These are phyloP conservation scores for Podospora sp. DNA, from an alignment of 495 filamentous ascomycete species.

Conservation along the genomic window DNA sequence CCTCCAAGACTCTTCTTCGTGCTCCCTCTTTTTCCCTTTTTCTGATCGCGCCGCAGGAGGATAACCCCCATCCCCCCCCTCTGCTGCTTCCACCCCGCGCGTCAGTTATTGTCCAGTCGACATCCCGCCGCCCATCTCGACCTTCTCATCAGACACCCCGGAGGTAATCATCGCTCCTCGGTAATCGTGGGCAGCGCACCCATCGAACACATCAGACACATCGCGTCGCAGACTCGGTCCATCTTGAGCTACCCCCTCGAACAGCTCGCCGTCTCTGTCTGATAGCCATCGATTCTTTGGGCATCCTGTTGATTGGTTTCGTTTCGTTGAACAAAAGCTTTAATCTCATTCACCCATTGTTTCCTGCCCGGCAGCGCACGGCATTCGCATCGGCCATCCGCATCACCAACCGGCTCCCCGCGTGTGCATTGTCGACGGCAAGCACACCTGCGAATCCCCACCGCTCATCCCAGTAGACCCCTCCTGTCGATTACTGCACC, in stretches of 20 bases:
- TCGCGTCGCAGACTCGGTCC: constrained; percentile 38
- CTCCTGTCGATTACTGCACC: constrained; percentile 28
- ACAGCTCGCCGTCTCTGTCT: constrained; percentile 30
- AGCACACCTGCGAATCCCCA: constrained; percentile 20
- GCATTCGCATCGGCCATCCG: constrained; percentile 23
- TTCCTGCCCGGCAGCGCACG: constrained; percentile 35
- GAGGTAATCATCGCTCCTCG: constrained; percentile 34
- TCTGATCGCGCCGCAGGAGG: constrained; percentile 37
- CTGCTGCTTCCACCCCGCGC: constrained; percentile 22
- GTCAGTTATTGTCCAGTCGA: background rate
- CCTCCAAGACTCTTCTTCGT: constrained; percentile 38
- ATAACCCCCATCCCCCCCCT: constrained; percentile 23
- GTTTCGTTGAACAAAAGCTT: constrained; percentile 43
- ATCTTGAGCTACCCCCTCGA: constrained; percentile 29
- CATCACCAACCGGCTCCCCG: constrained; percentile 19
- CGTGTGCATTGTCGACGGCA: constrained; percentile 31
- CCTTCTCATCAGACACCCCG: constrained; percentile 23
- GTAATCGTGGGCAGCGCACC: constrained; percentile 15
- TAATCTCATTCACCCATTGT: constrained; percentile 46
- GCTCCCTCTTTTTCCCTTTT: constrained; percentile 33
- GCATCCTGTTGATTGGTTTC: constrained; percentile 45
- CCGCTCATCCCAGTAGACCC: constrained; percentile 18
- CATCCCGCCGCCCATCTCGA: constrained; percentile 16
- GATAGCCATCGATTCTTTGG: constrained; percentile 37
- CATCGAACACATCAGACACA: constrained; percentile 34